Conservation (phyloP, 2,329 filamentous ascomycete species). For the Conoideocrella luteorostrata region DNA sequence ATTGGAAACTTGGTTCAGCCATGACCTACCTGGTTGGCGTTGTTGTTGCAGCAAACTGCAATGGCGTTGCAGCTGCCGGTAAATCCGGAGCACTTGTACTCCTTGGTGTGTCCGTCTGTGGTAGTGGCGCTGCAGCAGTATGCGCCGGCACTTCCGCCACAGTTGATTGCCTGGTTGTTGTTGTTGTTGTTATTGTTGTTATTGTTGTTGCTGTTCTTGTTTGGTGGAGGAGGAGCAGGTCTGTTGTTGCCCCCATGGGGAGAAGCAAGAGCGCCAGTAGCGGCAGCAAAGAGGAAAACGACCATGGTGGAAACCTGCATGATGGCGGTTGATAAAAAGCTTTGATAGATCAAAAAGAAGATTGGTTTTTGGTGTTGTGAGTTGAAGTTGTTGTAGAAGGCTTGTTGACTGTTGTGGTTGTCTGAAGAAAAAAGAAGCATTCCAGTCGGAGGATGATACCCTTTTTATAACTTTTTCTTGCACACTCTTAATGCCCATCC, state of each 20-base stretch:
- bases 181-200: not conserved
- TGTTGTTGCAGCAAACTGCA: slow-evolving; percentile 3
- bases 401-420: too few relatives aligned
- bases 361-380: too few relatives aligned
- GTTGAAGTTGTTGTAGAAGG: not conserved
- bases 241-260: too few relatives aligned
- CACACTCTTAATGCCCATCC: too few relatives aligned
- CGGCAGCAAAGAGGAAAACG: not conserved
- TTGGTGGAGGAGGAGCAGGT: not conserved
- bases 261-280: not conserved
- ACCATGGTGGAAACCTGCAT: not conserved
- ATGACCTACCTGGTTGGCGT: slow-evolving; percentile 1
- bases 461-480: too few relatives aligned
- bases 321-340: not conserved
- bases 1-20: too few relatives aligned
- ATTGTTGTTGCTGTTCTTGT: too few relatives aligned
- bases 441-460: too few relatives aligned
- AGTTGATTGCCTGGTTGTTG: not conserved
- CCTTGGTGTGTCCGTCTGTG: not conserved
- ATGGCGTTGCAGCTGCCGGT: not conserved
- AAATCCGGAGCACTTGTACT: not conserved
- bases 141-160: not conserved
- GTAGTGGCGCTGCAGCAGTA: slow-evolving; percentile 1
- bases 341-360: not conserved
- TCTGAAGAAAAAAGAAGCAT: too few relatives aligned